Evolutionary conservation across 2,329 filamentous ascomycete genomes (phyloP).

Genomic region (Ophiocordyceps camponoti-rufipedis): DNA sequence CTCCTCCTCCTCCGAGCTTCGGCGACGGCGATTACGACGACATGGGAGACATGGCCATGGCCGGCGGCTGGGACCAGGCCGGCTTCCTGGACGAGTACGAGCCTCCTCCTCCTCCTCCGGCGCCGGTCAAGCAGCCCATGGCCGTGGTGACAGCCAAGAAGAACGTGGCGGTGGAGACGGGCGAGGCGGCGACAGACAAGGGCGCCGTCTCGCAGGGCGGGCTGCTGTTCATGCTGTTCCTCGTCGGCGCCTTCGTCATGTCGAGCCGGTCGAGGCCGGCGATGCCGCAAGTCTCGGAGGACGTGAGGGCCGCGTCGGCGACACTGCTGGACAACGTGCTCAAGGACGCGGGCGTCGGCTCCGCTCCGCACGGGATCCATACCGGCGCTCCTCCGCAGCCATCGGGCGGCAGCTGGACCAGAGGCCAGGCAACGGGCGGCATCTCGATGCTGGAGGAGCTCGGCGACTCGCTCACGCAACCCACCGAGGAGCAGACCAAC

Average conservation of each 20-base stretch:
- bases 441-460: conserved; percentile 44
- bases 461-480: conserved; percentile 50
- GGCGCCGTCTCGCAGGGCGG: conserved; percentile 53
- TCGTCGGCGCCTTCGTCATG: conserved; percentile 89
- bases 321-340: conserved; percentile 64
- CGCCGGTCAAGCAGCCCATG: conserved; percentile 41
- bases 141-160: conserved; percentile 36
- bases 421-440: conserved; percentile 14
- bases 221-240: conserved; percentile 83
- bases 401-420: conserved; percentile 28
- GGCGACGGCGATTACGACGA: conserved; percentile 50
- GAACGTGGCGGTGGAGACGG: conserved; percentile 13
- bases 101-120: conserved; percentile 39
- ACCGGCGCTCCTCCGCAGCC: conserved; percentile 21
- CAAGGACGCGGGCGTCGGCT: conserved; percentile 54
- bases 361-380: no score
- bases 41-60: conserved; percentile 73
- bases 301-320: conserved; percentile 61
- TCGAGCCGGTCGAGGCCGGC: conserved; percentile 60
- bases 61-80: conserved; percentile 63
- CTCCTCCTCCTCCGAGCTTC: no score
- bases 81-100: conserved; percentile 52
- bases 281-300: conserved; percentile 62
- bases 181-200: conserved; percentile 30
- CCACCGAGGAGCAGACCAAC: conserved; percentile 69